These are phyloP conservation scores for Amphirosellinia nigrospora DNA, from an alignment of 495 filamentous ascomycete genomes.

Conservation along the genomic window DNA sequence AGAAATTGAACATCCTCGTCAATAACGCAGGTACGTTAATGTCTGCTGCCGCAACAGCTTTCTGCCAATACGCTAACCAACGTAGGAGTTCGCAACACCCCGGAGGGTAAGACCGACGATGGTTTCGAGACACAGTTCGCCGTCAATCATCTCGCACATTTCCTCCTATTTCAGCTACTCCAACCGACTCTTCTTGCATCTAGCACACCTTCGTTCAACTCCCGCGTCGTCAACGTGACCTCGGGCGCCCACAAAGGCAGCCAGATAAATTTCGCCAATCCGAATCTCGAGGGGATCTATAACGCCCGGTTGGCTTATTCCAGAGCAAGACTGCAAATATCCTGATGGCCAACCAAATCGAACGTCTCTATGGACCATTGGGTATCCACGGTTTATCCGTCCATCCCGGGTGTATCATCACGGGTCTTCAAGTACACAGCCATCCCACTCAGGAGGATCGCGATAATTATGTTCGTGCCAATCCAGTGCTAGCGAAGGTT, in stretches of 20 bases:
- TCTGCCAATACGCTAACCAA: not conserved
- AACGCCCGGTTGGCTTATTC: conserved; percentile 50
- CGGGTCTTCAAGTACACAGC: conserved; percentile 32
- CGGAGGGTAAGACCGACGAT: conserved; percentile 45
- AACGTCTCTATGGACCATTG: conserved; percentile 27
- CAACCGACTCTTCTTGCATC: conserved; percentile 47
- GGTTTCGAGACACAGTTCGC: conserved; percentile 57
- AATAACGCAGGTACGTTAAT: conserved; percentile 37
- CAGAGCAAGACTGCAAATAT: conserved; percentile 60
- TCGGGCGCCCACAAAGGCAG: conserved; percentile 45
- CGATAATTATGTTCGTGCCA: conserved; percentile 52
- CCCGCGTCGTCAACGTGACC: conserved; percentile 41
- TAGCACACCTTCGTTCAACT: conserved; percentile 35
- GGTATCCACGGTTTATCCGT: conserved; percentile 30
- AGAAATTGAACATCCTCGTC: conserved; percentile 34
- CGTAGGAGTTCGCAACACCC: conserved; percentile 19
- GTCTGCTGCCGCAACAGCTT: not conserved
- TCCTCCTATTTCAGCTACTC: conserved; percentile 58
- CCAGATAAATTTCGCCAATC: conserved; percentile 49
- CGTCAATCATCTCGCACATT: conserved; percentile 58
- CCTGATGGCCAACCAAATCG: conserved; percentile 33
- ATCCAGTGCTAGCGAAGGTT: conserved; percentile 50
- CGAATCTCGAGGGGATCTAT: conserved; percentile 44
- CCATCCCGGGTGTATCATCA: conserved; percentile 34
- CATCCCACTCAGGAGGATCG: conserved; percentile 43